Base-by-base conservation (phyloP, 176 grass and related monocot genomes). In the Ensete glaucum region DNA sequence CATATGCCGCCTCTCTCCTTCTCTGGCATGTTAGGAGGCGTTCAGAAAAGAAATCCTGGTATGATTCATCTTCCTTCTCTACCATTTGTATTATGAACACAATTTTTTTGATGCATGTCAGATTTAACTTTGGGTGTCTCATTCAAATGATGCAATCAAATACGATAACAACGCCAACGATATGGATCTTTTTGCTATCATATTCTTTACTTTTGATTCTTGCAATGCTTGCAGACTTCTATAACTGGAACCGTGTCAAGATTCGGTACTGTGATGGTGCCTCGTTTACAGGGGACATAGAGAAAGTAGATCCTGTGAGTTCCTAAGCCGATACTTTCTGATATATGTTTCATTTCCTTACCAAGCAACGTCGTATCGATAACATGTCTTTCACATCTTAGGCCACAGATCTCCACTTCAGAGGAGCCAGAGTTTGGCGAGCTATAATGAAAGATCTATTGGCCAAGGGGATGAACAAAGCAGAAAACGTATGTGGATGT, bases 211-310 rank as follows among this genome's bases (percentile, higher is more conserved):
- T 60, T 60, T 15, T 24, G 1, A 16, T 67, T 67, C 17, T 56
- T 54, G 12, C 9, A 11, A 29, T 53, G 52, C 75, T 29, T 34
- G 48, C 29, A 77, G 75, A 77, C 17, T 77, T 77, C 21, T 77
- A 77, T 58, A 77, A 77, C 75, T 77, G 75, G 75, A 77, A 77
- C 23, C 64, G 60, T n/a, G 29, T 77, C 59, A 77, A 77, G 60
- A 25, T 77, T 23, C 59, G 75, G 11, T 77, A 77, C 43, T 77
- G 75, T 52, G 75, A 77, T 53, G 75, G 75, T 52, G 52, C 75
- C 3, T 77, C 75, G 4, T 77, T 77, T 23, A 77, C 75, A 10
- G 75, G 75, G 11, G 75, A 77, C 9, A 3, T 65, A 21, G 75
- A 77, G 1, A n/a, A 9, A 16, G 75, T 77, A 24, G 50, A 77